A percentile compares a stretch with the other conserved stretches of the same genome.
Conservation (phyloP, 108 stramenopile genomes). For the Tribonema minus region DNA sequence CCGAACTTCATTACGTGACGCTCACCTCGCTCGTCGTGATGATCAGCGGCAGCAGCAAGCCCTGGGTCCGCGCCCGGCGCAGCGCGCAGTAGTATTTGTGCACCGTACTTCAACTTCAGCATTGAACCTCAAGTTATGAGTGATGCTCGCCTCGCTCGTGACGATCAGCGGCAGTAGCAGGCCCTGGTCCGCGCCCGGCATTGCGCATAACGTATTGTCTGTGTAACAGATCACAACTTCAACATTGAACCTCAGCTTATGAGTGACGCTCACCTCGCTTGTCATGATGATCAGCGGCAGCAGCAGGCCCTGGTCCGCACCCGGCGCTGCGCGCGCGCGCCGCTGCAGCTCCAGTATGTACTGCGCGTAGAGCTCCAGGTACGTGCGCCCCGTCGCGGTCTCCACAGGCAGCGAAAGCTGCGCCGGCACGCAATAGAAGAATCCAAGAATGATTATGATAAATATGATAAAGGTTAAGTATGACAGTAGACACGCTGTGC, state of each 20-base stretch:
- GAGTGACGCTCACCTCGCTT: conserved; percentile 52
- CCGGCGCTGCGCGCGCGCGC: not conserved
- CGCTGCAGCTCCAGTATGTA: conserved; percentile 42
- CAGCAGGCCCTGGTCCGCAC: conserved; percentile 51
- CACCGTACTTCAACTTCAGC: too few relatives aligned
- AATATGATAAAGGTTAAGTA: not conserved
- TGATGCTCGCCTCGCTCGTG: too few relatives aligned
- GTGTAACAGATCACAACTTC: too few relatives aligned
- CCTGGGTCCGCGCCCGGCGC: conserved; percentile 28
- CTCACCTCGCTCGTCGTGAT: conserved; percentile 88
- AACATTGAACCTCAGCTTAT: too few relatives aligned
- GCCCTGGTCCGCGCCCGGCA: conserved; percentile 38
- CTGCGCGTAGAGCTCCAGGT: conserved; percentile 35
- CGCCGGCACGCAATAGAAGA: not conserved
- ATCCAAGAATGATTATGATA: not conserved
- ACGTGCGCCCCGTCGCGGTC: conserved; percentile 12
- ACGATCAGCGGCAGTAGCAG: conserved; percentile 90
- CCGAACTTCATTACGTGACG: too few relatives aligned
- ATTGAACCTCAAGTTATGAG: too few relatives aligned
- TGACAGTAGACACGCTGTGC: not conserved
- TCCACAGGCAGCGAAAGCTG: not conserved
- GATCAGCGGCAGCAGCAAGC: conserved; percentile 77
- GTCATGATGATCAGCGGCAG: conserved; percentile 98
- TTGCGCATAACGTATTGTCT: too few relatives aligned
- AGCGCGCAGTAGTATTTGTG: too few relatives aligned